Conservation (phyloP, 164 flowering plant genomes). For the Piper betle region DNA sequence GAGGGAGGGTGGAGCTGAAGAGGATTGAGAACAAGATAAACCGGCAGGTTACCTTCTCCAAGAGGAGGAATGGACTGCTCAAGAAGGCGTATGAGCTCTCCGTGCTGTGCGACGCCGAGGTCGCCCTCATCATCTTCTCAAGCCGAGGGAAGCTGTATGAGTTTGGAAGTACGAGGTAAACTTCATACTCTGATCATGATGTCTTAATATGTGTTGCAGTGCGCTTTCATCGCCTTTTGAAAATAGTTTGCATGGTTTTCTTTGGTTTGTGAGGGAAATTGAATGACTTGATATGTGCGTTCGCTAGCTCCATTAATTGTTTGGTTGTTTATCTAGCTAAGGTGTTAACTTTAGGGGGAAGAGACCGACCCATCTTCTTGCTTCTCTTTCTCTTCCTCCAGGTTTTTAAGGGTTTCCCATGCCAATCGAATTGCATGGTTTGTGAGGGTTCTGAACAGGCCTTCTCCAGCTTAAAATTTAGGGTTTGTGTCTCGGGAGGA, state of each 20-base stretch:
- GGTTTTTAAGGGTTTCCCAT: background rate
- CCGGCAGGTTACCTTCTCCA: constrained; percentile 74
- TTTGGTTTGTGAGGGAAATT: too few species aligned
- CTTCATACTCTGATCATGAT: background rate
- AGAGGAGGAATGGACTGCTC: constrained; percentile 61
- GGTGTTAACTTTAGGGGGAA: background rate
- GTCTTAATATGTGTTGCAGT: background rate
- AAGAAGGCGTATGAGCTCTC: constrained; percentile 81
- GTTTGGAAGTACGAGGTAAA: constrained; percentile 55
- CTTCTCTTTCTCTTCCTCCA: background rate
- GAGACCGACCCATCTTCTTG: background rate
- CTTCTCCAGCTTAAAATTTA: background rate
- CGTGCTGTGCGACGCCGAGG: constrained; percentile 69
- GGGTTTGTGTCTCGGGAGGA: background rate
- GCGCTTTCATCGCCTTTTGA: background rate
- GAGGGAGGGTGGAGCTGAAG: constrained; percentile 76
- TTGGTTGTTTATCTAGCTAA: too few species aligned
- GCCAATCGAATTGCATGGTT: too few species aligned
- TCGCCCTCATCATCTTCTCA: constrained; percentile 69
- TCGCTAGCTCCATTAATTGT: too few species aligned
- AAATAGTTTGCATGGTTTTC: background rate
- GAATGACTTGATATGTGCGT: too few species aligned
- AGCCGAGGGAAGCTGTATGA: constrained; percentile 69
- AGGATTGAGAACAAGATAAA: constrained; percentile 81
- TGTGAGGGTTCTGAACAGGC: background rate